A percentile compares a stretch with the other conserved stretches of the same genome.
Evolutionary conservation across 140 eudicot species (phyloP).

Genomic region (Oenanthe javanica): DNA sequence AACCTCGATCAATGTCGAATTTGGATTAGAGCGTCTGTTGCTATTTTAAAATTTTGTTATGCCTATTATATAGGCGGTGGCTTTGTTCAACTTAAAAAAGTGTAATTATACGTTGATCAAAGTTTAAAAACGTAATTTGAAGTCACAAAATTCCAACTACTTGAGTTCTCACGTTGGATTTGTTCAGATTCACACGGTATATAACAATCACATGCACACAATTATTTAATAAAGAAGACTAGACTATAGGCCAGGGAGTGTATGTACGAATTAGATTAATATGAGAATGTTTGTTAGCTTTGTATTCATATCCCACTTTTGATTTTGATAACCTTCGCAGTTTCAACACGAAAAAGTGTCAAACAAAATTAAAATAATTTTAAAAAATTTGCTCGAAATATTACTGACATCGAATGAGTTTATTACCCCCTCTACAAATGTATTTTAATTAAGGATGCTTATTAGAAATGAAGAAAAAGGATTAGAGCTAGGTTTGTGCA

Average conservation of each 20-base stretch:
- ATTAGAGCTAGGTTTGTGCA: too few species aligned
- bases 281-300: neutral
- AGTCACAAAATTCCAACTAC: constrained; percentile 14
- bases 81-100: neutral
- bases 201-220: neutral
- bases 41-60: neutral
- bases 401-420: too few species aligned
- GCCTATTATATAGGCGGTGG: neutral
- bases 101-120: neutral
- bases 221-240: neutral
- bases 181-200: constrained; percentile 13
- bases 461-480: too few species aligned
- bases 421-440: too few species aligned
- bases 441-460: too few species aligned
- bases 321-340: neutral
- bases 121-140: neutral
- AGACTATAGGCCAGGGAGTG: too few species aligned
- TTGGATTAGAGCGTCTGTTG: neutral
- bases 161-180: constrained; percentile 18
- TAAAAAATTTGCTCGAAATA: too few species aligned
- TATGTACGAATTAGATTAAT: neutral
- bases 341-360: neutral
- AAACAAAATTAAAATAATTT: too few species aligned
- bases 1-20: constrained; percentile 20
- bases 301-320: neutral